Percentiles rank a stretch among this genome's conserved stretches.
Conservation (phyloP, 352 stramenopile species). For the Phytophthora palmivora region DNA sequence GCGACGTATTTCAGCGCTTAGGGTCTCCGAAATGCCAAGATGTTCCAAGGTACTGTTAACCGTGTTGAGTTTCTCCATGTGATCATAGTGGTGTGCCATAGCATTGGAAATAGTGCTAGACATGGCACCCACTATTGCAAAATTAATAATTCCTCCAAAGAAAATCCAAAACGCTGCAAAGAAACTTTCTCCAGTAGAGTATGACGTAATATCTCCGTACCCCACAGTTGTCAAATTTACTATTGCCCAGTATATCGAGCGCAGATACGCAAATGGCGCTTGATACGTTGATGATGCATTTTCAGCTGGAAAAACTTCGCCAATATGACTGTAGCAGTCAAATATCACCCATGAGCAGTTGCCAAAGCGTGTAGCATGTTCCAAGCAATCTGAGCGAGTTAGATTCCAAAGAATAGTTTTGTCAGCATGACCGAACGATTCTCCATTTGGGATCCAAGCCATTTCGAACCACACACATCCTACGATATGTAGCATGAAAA, state of each 20-base stretch:
- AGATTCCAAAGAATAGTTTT: constrained; percentile 2
- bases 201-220: constrained; percentile 79
- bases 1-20: constrained; percentile 67
- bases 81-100: constrained; percentile 61
- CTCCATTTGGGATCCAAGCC: constrained; percentile 32
- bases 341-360: constrained; percentile 80
- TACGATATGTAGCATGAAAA: constrained; percentile 64
- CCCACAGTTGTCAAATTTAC: constrained; percentile 75
- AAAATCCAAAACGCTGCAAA: constrained; percentile 86
- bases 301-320: constrained; percentile 53
- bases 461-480: constrained; percentile 80
- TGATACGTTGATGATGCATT: constrained; percentile 50
- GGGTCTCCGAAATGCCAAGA: constrained; percentile 52
- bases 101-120: constrained; percentile 82
- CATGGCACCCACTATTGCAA: constrained; percentile 79
- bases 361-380: constrained; percentile 53
- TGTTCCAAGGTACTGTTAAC: constrained; percentile 73
- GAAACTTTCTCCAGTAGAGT: constrained; percentile 73
- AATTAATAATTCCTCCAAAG: constrained; percentile 78
- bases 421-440: not conserved
- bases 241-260: constrained; percentile 80
- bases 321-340: constrained; percentile 74
- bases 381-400: constrained; percentile 44
- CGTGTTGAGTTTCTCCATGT: constrained; percentile 77
- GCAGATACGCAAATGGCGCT: constrained; percentile 67